These are phyloP conservation scores for Schwanniomyces etchellsii DNA, from an alignment of 1,139 yeast species.

Conservation along the genomic window DNA sequence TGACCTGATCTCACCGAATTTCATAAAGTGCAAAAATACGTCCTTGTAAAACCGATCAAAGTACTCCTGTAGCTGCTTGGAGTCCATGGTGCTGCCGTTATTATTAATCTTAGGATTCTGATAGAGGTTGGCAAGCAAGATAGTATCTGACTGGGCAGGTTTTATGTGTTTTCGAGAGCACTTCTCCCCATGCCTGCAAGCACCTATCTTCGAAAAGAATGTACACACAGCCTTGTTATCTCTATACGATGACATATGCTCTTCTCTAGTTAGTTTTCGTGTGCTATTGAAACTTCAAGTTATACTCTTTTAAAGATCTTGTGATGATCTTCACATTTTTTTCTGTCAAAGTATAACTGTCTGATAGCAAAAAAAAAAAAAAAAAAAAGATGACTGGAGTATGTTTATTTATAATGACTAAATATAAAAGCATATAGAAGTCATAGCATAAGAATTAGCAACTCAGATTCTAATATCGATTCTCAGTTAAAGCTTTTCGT, in stretches of 20 bases:
- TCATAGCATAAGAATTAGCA: too few species aligned
- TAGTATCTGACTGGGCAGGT: conserved; percentile 64
- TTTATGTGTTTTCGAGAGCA: conserved; percentile 74
- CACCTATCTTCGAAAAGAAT: conserved; percentile 82
- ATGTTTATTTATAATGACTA: too few species aligned
- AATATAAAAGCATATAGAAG: too few species aligned
- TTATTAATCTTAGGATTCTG: conserved; percentile 53
- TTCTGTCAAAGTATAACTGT: too few species aligned
- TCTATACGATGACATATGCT: too few species aligned
- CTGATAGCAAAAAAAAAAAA: too few species aligned
- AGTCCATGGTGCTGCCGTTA: conserved; percentile 23
- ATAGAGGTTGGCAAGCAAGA: conserved; percentile 64
- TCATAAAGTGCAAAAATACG: conserved; percentile 61
- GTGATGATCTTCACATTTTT: too few species aligned
- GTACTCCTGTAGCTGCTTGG: conserved; percentile 41
- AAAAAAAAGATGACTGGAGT: too few species aligned
- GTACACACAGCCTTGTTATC: conserved; percentile 28
- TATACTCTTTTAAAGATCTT: too few species aligned
- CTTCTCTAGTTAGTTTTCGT: too few species aligned
- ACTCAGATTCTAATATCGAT: too few species aligned
- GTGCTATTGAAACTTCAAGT: too few species aligned
- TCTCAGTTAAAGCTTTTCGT: neutral
- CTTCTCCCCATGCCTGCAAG: conserved; percentile 89
- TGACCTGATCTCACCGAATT: conserved; percentile 58
- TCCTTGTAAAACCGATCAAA: conserved; percentile 73